Evolutionary conservation across 495 filamentous ascomycete species (phyloP).

Genomic region (Talaromyces wortmannii): DNA sequence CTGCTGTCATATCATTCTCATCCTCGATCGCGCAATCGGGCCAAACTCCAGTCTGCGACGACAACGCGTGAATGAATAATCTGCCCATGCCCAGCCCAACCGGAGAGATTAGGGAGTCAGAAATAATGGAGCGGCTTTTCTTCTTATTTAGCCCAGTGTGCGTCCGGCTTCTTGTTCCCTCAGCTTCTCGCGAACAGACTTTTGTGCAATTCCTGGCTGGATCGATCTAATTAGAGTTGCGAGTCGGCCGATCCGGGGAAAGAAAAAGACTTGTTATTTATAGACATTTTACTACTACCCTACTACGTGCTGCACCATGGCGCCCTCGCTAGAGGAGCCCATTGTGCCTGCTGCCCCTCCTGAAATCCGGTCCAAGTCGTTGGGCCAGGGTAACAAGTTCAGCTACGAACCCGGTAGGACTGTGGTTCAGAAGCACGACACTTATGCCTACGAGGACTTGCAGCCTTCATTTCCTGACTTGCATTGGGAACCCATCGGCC

Average conservation of each 20-base stretch:
- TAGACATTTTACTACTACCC: not conserved
- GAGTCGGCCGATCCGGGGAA: not conserved
- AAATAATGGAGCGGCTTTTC: too few species aligned
- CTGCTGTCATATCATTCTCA: not conserved
- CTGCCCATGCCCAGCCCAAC: too few species aligned
- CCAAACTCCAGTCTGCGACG: not conserved
- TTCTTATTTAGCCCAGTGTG: too few species aligned
- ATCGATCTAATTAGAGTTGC: not conserved
- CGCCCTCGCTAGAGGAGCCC: slow-evolving; percentile 26
- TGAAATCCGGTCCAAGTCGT: slow-evolving; percentile 9
- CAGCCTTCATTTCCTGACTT: slow-evolving; percentile 50
- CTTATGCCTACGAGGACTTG: slow-evolving; percentile 51
- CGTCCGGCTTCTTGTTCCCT: too few species aligned
- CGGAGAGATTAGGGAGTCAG: too few species aligned
- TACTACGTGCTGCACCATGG: slow-evolving; percentile 12
- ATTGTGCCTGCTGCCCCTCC: slow-evolving; percentile 11
- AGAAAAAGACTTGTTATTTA: not conserved
- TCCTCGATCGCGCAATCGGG: not conserved
- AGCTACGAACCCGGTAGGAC: slow-evolving; percentile 44
- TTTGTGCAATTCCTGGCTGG: too few species aligned
- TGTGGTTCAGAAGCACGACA: slow-evolving; percentile 31
- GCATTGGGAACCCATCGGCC: slow-evolving; percentile 41
- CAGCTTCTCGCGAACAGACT: too few species aligned
- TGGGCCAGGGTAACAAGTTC: slow-evolving; percentile 20
- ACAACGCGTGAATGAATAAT: not conserved